Conservation (phyloP, 768 basidiomycete species). For the Daedaleopsis sinensis region DNA sequence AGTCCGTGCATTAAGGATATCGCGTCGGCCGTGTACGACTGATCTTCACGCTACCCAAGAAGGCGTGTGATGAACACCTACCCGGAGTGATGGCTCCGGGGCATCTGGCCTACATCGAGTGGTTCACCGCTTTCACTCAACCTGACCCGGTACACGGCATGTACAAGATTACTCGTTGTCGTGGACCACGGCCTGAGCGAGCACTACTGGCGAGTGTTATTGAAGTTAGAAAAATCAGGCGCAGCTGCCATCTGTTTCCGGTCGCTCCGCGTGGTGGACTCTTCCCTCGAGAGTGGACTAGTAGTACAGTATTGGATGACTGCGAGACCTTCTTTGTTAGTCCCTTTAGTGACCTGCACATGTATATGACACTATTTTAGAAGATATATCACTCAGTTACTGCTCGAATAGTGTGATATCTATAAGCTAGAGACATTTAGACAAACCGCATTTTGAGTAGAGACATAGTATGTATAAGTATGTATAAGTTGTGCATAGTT, state of each 20-base stretch:
- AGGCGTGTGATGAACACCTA: not conserved
- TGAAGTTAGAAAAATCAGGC: not conserved
- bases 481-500: no score
- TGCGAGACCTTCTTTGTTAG: conserved; percentile 6
- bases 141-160: conserved; percentile 28
- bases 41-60: conserved; percentile 29
- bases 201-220: conserved; percentile 4
- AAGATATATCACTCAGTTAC: not conserved
- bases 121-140: conserved; percentile 29
- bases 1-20: conserved; percentile 28
- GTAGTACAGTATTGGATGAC: conserved; percentile 2
- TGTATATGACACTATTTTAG: not conserved
- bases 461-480: no score
- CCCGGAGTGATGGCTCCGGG: not conserved
- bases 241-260: conserved; percentile 6
- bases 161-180: conserved; percentile 23
- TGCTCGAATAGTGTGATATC: no score
- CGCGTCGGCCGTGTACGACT: conserved; percentile 32
- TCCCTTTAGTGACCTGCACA: conserved; percentile 5
- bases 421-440: no score
- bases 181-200: not conserved
- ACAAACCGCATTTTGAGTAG: no score
- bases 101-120: conserved; percentile 35
- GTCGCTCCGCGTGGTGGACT: conserved; percentile 5
- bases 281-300: conserved; percentile 2